Conservation (phyloP, 164 flowering plant genomes). For the Stephania japonica region DNA sequence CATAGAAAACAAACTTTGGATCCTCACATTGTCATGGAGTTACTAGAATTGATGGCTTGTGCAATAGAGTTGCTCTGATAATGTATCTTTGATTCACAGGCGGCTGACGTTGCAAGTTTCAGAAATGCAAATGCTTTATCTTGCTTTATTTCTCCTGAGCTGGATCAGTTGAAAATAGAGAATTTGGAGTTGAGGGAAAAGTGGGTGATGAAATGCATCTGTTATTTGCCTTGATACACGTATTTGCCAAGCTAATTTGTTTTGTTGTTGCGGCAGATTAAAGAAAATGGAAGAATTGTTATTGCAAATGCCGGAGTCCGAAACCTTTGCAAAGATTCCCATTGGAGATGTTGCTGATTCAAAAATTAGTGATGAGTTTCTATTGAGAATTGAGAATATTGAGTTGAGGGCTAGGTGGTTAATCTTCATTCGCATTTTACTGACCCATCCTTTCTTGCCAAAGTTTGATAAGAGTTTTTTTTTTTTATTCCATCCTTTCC, state of each 20-base stretch:
- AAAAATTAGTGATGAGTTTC: constrained; percentile 17
- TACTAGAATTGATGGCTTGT: neutral
- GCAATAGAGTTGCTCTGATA: neutral
- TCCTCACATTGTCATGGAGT: neutral
- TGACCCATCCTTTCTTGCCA: neutral
- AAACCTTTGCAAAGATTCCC: constrained; percentile 48
- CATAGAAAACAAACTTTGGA: neutral
- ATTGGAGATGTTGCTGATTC: constrained; percentile 11
- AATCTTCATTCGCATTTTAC: neutral
- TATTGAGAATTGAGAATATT: constrained; percentile 46
- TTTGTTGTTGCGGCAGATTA: constrained; percentile 30
- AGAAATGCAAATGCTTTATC: constrained; percentile 9
- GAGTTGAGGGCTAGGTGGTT: constrained; percentile 42
- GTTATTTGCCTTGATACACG: neutral
- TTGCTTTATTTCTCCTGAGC: constrained; percentile 11
- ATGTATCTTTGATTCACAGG: constrained; percentile 21
- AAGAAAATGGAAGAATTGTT: constrained; percentile 36
- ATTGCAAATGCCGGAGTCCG: constrained; percentile 31
- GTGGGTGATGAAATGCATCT: constrained; percentile 16
- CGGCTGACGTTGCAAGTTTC: constrained; percentile 9
- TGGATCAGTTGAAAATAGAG: constrained; percentile 31
- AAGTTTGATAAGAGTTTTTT: neutral
- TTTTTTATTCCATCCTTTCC: no score
- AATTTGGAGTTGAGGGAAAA: constrained; percentile 43
- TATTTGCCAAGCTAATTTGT: neutral